Conservation (phyloP, 2,329 filamentous ascomycete genomes). For the Ramularia endophylla region DNA sequence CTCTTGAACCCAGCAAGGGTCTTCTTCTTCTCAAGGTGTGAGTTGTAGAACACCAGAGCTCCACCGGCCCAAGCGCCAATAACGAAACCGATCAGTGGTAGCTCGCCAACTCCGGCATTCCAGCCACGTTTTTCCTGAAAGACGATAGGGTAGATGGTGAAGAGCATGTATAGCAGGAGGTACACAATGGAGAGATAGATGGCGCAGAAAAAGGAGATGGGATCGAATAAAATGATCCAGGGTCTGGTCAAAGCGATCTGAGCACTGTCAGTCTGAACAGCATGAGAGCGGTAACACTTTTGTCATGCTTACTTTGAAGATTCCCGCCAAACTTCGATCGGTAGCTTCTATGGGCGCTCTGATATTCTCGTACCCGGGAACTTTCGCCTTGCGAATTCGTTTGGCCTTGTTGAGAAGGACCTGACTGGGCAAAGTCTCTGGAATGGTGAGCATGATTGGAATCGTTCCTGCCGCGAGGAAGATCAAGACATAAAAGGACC, state of each 20-base stretch:
- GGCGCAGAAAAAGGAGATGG: constrained; percentile 48
- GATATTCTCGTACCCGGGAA: constrained; percentile 49
- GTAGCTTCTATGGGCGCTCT: constrained; percentile 45
- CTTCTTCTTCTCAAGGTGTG: constrained; percentile 34
- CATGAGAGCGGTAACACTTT: too few species aligned
- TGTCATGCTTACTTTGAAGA: constrained; percentile 41
- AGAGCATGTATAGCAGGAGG: constrained; percentile 52
- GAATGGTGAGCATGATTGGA: constrained; percentile 47
- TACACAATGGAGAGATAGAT: constrained; percentile 52
- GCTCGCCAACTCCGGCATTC: constrained; percentile 49
- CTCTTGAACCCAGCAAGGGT: constrained; percentile 30
- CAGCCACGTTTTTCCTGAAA: constrained; percentile 49
- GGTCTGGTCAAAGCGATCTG: constrained; percentile 47
- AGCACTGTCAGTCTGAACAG: too few species aligned
- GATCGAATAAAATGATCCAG: constrained; percentile 49
- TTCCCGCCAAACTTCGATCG: constrained; percentile 36
- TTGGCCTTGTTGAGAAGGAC: constrained; percentile 50
- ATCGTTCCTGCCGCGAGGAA: constrained; percentile 34
- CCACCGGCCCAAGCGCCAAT: constrained; percentile 45
- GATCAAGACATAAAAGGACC: constrained; percentile 39
- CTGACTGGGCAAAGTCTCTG: constrained; percentile 49
- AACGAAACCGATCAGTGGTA: constrained; percentile 47
- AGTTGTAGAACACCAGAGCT: constrained; percentile 38
- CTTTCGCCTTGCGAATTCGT: constrained; percentile 43
- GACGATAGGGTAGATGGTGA: constrained; percentile 53